Evolutionary conservation across 2,329 filamentous ascomycete species (phyloP).

Genomic region (Decorospora gaudefroyi): DNA sequence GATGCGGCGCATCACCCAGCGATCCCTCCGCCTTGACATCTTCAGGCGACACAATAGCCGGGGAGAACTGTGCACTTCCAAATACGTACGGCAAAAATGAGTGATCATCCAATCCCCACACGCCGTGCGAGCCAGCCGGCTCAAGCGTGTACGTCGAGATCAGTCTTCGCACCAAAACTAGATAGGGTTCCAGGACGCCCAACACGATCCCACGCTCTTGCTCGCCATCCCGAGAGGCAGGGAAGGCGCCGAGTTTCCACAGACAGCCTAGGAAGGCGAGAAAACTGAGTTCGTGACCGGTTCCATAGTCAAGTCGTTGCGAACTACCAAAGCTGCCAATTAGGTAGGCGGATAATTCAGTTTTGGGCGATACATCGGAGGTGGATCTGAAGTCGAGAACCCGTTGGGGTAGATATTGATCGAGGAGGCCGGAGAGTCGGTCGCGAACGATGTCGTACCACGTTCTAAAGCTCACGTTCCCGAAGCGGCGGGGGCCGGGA

Average conservation of each 20-base stretch:
- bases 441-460: slow-evolving; percentile 76
- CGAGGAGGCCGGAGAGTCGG: slow-evolving; percentile 60
- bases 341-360: slow-evolving; percentile 78
- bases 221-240: slow-evolving; percentile 58
- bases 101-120: slow-evolving; percentile 99
- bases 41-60: slow-evolving; percentile 63
- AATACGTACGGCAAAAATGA: slow-evolving; percentile 94
- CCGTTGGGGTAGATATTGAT: slow-evolving; percentile 58
- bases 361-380: slow-evolving; percentile 54
- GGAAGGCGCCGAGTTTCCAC: slow-evolving; percentile 87
- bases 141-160: slow-evolving; percentile 93
- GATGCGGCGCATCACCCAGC: slow-evolving; percentile 67
- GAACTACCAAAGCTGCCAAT: slow-evolving; percentile 85
- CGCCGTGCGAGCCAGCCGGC: slow-evolving; percentile 92
- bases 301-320: slow-evolving; percentile 91
- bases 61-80: slow-evolving; percentile 85
- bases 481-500: slow-evolving; percentile 83
- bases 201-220: slow-evolving; percentile 80
- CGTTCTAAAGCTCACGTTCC: slow-evolving; percentile 84
- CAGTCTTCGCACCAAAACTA: slow-evolving; percentile 77
- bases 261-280: slow-evolving; percentile 85
- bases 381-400: slow-evolving; percentile 49
- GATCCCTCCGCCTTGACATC: slow-evolving; percentile 79
- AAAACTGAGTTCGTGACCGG: slow-evolving; percentile 94
- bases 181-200: slow-evolving; percentile 81